Evolutionary conservation across 352 stramenopile species (phyloP), one percentile per base, ranked within the genome.

Genomic region (Phytophthora crassamura): DNA sequence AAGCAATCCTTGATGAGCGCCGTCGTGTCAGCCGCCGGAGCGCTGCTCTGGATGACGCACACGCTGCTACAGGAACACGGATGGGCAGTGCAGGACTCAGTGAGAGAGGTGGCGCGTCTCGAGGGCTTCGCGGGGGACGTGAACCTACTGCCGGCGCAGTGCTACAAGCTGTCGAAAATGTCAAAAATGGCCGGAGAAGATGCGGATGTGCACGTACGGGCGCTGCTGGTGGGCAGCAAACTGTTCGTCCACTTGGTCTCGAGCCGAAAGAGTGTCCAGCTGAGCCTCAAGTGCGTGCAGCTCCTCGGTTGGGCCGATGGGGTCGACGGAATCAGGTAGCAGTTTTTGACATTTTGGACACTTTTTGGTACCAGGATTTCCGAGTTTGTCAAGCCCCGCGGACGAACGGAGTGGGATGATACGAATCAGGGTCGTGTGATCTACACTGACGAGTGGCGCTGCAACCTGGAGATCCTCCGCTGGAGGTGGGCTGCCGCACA

Each of bases 161-260:
- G 43, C 38, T 80, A 73, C 48, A 28, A 32, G 25, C 47, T 67
- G 36, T 25, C 41, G 5, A 36, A 48, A 30, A 41, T 67, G 36
- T 25, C 41, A 6, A 32, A 42, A 30, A 41, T 5, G 10, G 25
- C 20, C n/a, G 28, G 16, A 34, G 41, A 48, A 39, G 39, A 57
- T 2, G n/a, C 25, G 8, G 56, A 62, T 28, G 64, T 84, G 15
- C 45, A 76, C 12, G 73, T 83, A 35, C 73, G 78, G 14, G 74
- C 47, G 25, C 52, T 86, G 28, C 28, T 54, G 9, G 68, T 84
- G 33, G 67, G 68, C 34, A 54, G 18, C 2, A 74, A 74, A 47
- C 40, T 86, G 36, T 86, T 82, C 39, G 71, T 82, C 30, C 78
- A 86, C 56, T 86, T 84, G 32, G 75, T 86, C n/a, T 67, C 59